phyloP scores from a whole-genome alignment of 371 early-diverging fungal species.

The Mucor lusitanicus region DNA sequence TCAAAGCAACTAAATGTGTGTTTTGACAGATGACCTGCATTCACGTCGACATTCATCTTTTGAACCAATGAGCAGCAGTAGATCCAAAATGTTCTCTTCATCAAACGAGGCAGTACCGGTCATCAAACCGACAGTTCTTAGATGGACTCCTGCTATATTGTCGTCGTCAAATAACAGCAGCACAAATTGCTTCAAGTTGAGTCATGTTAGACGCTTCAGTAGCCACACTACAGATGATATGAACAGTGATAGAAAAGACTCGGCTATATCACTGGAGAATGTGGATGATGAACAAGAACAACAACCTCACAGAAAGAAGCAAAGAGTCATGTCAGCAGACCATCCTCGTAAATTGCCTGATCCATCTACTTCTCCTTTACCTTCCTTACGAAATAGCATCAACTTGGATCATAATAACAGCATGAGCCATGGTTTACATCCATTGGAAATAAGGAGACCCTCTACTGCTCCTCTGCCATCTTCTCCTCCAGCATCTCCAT shows the following conservation, averaged over 20 bases:
- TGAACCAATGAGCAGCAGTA: background rate
- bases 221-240: background rate
- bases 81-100: background rate
- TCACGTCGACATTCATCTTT: slow-evolving; percentile 3
- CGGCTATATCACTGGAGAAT: slow-evolving; percentile 32
- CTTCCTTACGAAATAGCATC: slow-evolving; percentile 12
- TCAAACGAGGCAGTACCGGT: slow-evolving; percentile 29
- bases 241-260: slow-evolving; percentile 30
- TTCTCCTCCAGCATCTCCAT: slow-evolving; percentile 8
- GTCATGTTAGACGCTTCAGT: slow-evolving; percentile 11
- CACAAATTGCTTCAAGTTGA: background rate
- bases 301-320: slow-evolving; percentile 33
- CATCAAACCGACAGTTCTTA: slow-evolving; percentile 45
- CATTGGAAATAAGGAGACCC: slow-evolving; percentile 24
- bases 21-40: slow-evolving; percentile 10
- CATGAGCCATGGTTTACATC: slow-evolving; percentile 15
- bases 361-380: slow-evolving; percentile 20
- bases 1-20: background rate
- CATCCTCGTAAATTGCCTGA: slow-evolving; percentile 36
- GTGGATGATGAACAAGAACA: background rate
- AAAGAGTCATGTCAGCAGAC: slow-evolving; percentile 33
- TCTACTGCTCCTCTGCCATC: slow-evolving; percentile 19
- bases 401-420: background rate
- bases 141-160: slow-evolving; percentile 34
- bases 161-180: background rate